Conservation (phyloP, 148 eudicot genomes). For the Agrostemma githago region DNA sequence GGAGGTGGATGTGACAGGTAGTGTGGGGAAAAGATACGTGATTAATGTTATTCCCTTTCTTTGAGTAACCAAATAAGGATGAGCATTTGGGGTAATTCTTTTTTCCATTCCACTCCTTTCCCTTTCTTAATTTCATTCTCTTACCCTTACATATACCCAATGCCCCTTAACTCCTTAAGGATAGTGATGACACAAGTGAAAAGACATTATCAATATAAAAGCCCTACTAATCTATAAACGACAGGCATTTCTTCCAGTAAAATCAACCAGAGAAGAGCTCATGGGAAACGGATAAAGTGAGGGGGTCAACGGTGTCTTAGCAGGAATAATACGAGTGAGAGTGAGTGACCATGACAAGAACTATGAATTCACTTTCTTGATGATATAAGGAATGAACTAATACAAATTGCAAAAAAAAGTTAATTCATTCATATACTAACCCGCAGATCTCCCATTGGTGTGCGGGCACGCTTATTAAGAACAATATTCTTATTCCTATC, state of each 20-base stretch:
- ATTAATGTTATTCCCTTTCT: no score
- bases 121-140: no score
- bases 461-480: conserved; percentile 77
- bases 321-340: neutral
- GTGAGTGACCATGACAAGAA: conserved; percentile 1
- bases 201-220: neutral
- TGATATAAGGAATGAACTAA: neutral
- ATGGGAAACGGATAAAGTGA: neutral
- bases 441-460: conserved; percentile 75
- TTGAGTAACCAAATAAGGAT: no score
- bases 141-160: no score
- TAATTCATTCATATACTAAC: conserved; percentile 35
- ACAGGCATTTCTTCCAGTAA: neutral
- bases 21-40: no score
- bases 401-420: neutral
- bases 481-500: conserved; percentile 57
- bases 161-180: neutral
- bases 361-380: neutral
- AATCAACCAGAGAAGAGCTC: neutral
- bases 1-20: no score
- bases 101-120: no score
- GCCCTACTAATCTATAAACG: neutral
- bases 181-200: neutral
- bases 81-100: no score
- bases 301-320: neutral